Base-by-base conservation (phyloP, 495 filamentous ascomycete species). In the Tuber umbilicatum region DNA sequence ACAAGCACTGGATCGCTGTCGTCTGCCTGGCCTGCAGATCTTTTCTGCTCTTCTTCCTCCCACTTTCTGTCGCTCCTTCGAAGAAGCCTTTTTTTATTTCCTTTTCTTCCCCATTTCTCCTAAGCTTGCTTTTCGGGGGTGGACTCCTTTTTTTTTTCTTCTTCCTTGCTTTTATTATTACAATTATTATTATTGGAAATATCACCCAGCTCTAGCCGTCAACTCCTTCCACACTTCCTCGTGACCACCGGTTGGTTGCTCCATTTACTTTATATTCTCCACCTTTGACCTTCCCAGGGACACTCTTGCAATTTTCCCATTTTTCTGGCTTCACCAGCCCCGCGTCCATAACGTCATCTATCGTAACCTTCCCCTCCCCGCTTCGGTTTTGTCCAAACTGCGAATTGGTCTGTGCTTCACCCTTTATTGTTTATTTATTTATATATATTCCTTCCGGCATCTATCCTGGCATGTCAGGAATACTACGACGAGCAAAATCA, bases 401-500 rank as follows among this genome's bases (percentile, higher is more conserved):
- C 67, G 23, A 74, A 68, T 72, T 74, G 42, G 40, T 69, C 74
- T 76, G 45, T 35, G 31, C 55, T 64, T 64, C 9, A 19, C 55
- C 10, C 55, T 64, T 64, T 35, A 14, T 64, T 60, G n/a, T 31
- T 78, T 69, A 37, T 38, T 39, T n/a, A 69, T 27, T 41, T 42
- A 27, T 70, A 79, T 79, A 79, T 74, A 78, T 73, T 72, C 42
- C 67, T 70, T 75, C 27, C 23, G 21, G 39, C 41, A 77, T 47
- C 64, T 41, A 72, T 38, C 50, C 40, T 39, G 75, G 31, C 70
- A 83, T 73, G 75, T 75, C 83, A 1, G 60, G 73, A 47, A 45
- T 83, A 73, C 43, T 81, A 17, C 79, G 79, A 55, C 79, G 79
- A 70, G 79, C 75, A 74, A 83, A 78, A 42, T 75, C 74, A 27